phyloP scores from a whole-genome alignment of 1,284 basidiomycete species.

The Trametes hirsuta region DNA sequence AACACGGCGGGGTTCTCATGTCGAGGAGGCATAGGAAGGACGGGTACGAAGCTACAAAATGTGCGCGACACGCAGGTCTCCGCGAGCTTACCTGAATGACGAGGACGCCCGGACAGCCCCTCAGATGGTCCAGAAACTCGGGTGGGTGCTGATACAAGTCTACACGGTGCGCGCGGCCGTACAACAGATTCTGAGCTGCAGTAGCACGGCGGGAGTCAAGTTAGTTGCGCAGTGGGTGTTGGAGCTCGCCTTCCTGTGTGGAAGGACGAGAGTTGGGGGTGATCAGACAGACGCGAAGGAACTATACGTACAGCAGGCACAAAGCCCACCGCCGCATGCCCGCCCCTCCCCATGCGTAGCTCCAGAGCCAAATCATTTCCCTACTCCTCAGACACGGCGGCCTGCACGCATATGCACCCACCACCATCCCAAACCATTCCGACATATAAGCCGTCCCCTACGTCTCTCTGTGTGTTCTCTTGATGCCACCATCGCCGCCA shows the following conservation, averaged over 20 bases:
- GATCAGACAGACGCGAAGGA: conserved; percentile 16
- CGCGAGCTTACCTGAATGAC: conserved; percentile 23
- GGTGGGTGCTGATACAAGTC: conserved; percentile 30
- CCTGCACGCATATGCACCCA: conserved; percentile 26
- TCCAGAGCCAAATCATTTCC: conserved; percentile 20
- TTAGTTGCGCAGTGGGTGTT: conserved; percentile 29
- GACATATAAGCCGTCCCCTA: conserved; percentile 1
- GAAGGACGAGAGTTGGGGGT: conserved; percentile 36
- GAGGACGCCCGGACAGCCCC: conserved; percentile 8
- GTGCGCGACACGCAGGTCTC: conserved; percentile 27
- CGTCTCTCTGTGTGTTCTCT: conserved; percentile 32
- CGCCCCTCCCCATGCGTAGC: conserved; percentile 23
- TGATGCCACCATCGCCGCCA: conserved; percentile 14
- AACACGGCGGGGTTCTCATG: conserved; percentile 20
- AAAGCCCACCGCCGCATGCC: conserved; percentile 23
- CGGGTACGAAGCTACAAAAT: conserved; percentile 1
- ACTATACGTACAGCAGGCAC: conserved; percentile 23
- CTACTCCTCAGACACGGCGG: conserved; percentile 16
- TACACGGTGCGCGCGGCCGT: conserved; percentile 25
- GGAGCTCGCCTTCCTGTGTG: conserved; percentile 36
- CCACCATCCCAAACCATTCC: conserved; percentile 8
- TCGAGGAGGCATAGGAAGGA: conserved; percentile 23
- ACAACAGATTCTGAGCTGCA: conserved; percentile 14
- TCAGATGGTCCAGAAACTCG: conserved; percentile 14
- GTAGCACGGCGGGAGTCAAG: conserved; percentile 26